A percentile compares a stretch with the other conserved stretches of the same genome.
phyloP scores from a whole-genome alignment of 2,329 filamentous ascomycete species.

The Colletotrichum sp. region DNA sequence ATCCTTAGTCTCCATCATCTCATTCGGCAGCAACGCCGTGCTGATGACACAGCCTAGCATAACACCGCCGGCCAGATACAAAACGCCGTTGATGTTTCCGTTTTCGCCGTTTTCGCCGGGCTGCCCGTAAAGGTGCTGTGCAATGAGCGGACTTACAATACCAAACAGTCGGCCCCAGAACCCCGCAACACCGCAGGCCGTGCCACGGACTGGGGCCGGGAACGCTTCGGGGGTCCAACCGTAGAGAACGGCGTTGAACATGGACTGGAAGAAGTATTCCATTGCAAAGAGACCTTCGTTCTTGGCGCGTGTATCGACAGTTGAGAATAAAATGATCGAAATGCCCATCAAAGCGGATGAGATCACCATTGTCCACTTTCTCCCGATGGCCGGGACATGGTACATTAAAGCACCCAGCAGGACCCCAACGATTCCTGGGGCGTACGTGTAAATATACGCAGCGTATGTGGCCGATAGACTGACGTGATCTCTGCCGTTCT shows the following conservation, averaged over 20 bases:
- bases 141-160: slow-evolving; percentile 62
- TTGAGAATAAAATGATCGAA: slow-evolving; percentile 29
- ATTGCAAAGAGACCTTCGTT: slow-evolving; percentile 32
- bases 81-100: not conserved
- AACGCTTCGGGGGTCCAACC: slow-evolving; percentile 23
- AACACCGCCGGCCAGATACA: slow-evolving; percentile 34
- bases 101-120: slow-evolving; percentile 30
- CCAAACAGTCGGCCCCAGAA: slow-evolving; percentile 65
- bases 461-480: slow-evolving; percentile 53
- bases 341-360: slow-evolving; percentile 29
- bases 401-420: slow-evolving; percentile 53
- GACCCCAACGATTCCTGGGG: slow-evolving; percentile 56
- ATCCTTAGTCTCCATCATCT: slow-evolving; percentile 38
- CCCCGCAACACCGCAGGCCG: slow-evolving; percentile 59
- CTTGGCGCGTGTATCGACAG: slow-evolving; percentile 27
- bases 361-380: slow-evolving; percentile 30
- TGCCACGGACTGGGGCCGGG: slow-evolving; percentile 54
- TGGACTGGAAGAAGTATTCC: slow-evolving; percentile 34
- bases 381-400: slow-evolving; percentile 39
- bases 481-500: slow-evolving; percentile 50
- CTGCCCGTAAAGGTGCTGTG: slow-evolving; percentile 46
- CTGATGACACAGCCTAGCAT: slow-evolving; percentile 57
- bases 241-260: slow-evolving; percentile 25
- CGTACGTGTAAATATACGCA: slow-evolving; percentile 59
- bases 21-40: slow-evolving; percentile 51